Conservation (phyloP, 768 basidiomycete species). For the Suillus plorans region DNA sequence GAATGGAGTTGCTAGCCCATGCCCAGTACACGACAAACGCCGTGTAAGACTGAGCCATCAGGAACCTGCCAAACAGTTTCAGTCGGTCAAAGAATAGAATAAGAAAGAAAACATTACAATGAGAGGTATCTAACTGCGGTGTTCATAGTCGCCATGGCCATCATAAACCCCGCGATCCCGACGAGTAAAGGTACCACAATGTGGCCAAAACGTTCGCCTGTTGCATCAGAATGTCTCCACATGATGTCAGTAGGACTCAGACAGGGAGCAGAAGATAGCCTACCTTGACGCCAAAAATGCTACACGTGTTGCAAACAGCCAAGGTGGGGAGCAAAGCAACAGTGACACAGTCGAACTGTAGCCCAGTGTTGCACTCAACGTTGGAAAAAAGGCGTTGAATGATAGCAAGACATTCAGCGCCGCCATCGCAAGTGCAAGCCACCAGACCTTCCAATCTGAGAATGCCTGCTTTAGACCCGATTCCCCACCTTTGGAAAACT, state of each 20-base stretch:
- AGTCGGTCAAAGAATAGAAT: neutral
- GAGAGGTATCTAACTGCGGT: conserved; percentile 62
- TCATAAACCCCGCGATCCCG: conserved; percentile 68
- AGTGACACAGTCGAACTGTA: conserved; percentile 64
- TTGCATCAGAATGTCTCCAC: conserved; percentile 66
- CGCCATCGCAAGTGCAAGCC: conserved; percentile 63
- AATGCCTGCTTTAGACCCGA: conserved; percentile 59
- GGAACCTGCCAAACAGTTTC: conserved; percentile 46
- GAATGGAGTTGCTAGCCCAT: conserved; percentile 59
- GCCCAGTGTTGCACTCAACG: conserved; percentile 71
- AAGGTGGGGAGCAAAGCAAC: conserved; percentile 71
- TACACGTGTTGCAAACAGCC: conserved; percentile 58
- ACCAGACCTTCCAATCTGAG: conserved; percentile 84
- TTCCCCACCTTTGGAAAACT: conserved; percentile 28
- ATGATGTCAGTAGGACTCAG: neutral
- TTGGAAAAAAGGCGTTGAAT: conserved; percentile 83
- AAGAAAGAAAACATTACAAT: conserved; percentile 40
- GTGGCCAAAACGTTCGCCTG: conserved; percentile 72
- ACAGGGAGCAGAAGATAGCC: conserved; percentile 4
- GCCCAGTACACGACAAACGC: conserved; percentile 66
- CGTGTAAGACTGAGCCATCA: conserved; percentile 74
- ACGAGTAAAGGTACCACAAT: conserved; percentile 49
- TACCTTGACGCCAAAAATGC: conserved; percentile 56
- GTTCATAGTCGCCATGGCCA: conserved; percentile 65
- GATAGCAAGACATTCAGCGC: conserved; percentile 58